These are phyloP conservation scores for Suillus variegatus DNA, from an alignment of 768 basidiomycete genomes.

Conservation along the genomic window DNA sequence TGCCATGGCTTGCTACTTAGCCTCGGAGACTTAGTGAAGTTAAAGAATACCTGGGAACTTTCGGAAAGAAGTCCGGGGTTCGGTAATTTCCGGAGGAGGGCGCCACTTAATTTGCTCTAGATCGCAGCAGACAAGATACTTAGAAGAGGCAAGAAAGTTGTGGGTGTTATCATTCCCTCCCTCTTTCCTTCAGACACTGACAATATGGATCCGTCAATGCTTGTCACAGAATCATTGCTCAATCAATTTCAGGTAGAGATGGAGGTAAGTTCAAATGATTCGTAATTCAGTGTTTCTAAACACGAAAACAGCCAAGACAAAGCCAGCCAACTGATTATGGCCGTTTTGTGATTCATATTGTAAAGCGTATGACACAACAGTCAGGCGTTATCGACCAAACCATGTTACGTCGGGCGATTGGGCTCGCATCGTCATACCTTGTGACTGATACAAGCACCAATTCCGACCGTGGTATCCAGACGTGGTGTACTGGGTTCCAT, in stretches of 20 bases:
- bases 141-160: not conserved
- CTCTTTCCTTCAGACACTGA: not conserved
- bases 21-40: not conserved
- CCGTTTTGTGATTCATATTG: conserved; percentile 55
- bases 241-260: conserved; percentile 29
- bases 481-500: conserved; percentile 70
- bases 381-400: conserved; percentile 57
- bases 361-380: conserved; percentile 52
- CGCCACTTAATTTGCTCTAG: not conserved
- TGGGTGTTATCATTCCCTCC: not conserved
- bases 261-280: conserved; percentile 26
- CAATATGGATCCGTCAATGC: conserved; percentile 28
- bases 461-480: conserved; percentile 51
- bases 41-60: not conserved
- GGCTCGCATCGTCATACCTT: conserved; percentile 76
- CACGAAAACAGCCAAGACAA: conserved; percentile 24
- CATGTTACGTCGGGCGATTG: conserved; percentile 61
- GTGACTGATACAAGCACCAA: conserved; percentile 72
- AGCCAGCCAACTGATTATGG: conserved; percentile 59
- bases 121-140: conserved; percentile 2
- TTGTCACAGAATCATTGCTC: conserved; percentile 21
- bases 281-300: not conserved
- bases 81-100: conserved; percentile 11
- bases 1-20: conserved; percentile 4
- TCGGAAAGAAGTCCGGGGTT: not conserved